Base-by-base conservation (phyloP, 352 stramenopile species). In the Phytophthora cactorum region DNA sequence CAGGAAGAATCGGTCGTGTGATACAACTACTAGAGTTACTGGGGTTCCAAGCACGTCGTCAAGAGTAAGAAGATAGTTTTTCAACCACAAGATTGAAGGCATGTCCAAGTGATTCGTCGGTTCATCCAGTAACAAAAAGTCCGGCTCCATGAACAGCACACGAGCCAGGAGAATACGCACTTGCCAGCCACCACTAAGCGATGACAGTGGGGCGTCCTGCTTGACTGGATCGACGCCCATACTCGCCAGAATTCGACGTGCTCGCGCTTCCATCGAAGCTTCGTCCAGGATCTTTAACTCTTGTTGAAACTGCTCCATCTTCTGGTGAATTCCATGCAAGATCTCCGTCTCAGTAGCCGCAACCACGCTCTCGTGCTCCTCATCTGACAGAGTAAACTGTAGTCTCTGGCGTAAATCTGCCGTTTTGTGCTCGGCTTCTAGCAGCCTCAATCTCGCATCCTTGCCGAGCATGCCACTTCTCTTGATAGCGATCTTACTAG, bases 41-140 rank as follows among this genome's bases (percentile, higher is more conserved):
- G 77, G 77, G 22, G 50, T 78, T 4, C 65, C 70, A 1, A 88
- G 74, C 56, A 98, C 90, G 5, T 84, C 79, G 32, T 90, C 95
- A 46, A 99, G 87, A 41, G 87, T 96, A 81, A 98, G 98, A 22
- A 99, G 62, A 85, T 99, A 99, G 63, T 96, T 90, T 65, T 98
- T 97, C 17, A 99, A 82, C 97, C 97, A 99, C 46, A 95, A 90
- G 57, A 99, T 96, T 55, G 98, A 98, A 68, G 98, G 97, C 45
- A 99, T 96, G 79, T 99, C 97, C 66, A 98, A 82, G 74, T 97
- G 89, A 78, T 97, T 98, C 52, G 95, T 99, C 22, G 96, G 95
- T 70, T 99, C 95, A 78, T 98, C 95, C 3, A 98, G 79, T 59
- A 98, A 60, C 28, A 98, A 78, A 14, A 98, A 80, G 57, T 98